These are phyloP conservation scores for Suillus americanus DNA, from an alignment of 768 basidiomycete genomes.

Conservation along the genomic window DNA sequence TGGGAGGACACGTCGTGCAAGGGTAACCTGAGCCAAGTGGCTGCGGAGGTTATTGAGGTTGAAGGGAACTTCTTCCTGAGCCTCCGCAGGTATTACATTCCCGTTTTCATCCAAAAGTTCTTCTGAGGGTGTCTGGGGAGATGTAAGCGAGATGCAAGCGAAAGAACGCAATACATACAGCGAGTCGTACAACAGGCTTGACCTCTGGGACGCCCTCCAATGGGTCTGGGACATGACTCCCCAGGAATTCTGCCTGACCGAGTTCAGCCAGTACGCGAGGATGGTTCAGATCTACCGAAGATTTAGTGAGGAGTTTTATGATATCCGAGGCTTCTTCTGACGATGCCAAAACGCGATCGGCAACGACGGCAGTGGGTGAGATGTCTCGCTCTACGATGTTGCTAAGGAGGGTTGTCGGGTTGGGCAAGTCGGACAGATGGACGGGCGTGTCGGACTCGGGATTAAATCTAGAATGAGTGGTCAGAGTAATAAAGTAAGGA, in stretches of 20 bases:
- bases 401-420: slow-evolving; percentile 37
- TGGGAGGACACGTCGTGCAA: slow-evolving; percentile 62
- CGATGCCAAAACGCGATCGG: slow-evolving; percentile 54
- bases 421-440: slow-evolving; percentile 14
- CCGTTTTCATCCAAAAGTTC: slow-evolving; percentile 21
- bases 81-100: slow-evolving; percentile 21
- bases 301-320: slow-evolving; percentile 55
- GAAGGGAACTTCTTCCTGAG: slow-evolving; percentile 56
- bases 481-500: slow-evolving; percentile 13
- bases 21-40: slow-evolving; percentile 61
- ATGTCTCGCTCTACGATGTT: slow-evolving; percentile 50
- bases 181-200: slow-evolving; percentile 54
- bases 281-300: slow-evolving; percentile 58
- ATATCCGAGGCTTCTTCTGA: slow-evolving; percentile 56
- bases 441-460: slow-evolving; percentile 31
- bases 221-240: slow-evolving; percentile 38
- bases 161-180: slow-evolving; percentile 26
- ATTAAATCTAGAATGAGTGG: slow-evolving; percentile 34
- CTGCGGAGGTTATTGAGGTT: slow-evolving; percentile 71
- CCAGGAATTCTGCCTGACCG: slow-evolving; percentile 51
- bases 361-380: slow-evolving; percentile 49
- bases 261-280: slow-evolving; percentile 53
- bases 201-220: slow-evolving; percentile 59
- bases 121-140: slow-evolving; percentile 17
- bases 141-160: background rate